Percentiles rank a stretch among this genome's conserved stretches.
These are phyloP conservation scores for Spergularia bocconei DNA, from an alignment of 148 eudicot genomes.

Conservation along the genomic window DNA sequence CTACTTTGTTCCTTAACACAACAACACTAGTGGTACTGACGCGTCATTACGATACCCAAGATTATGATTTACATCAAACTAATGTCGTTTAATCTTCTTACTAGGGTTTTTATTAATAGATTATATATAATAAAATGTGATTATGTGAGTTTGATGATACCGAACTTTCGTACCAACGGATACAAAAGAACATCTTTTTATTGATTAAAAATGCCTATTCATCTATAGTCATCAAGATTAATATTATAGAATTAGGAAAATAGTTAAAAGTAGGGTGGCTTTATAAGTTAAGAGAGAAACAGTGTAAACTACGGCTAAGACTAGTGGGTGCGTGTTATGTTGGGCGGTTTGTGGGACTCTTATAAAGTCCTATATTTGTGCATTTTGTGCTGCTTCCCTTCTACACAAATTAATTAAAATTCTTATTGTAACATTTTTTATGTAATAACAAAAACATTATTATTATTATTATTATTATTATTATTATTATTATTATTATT, in stretches of 20 bases:
- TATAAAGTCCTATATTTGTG: background rate
- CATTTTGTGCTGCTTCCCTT: slow-evolving; percentile 20
- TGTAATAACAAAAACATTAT: slow-evolving; percentile 11
- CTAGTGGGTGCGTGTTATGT: slow-evolving; percentile 36
- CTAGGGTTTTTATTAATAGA: too few relatives aligned
- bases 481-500: too few relatives aligned
- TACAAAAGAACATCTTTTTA: background rate
- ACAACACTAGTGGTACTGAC: too few relatives aligned
- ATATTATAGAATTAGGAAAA: background rate
- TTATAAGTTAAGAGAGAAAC: slow-evolving; percentile 20
- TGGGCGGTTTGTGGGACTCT: slow-evolving; percentile 79
- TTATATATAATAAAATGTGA: too few relatives aligned
- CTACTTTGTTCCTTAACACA: too few relatives aligned
- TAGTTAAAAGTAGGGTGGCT: slow-evolving; percentile 6
- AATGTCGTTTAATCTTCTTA: too few relatives aligned
- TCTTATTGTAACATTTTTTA: background rate
- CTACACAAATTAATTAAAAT: background rate
- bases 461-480: too few relatives aligned
- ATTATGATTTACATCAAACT: too few relatives aligned
- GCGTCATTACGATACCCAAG: too few relatives aligned
- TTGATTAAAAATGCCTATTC: background rate
- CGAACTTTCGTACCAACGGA: too few relatives aligned
- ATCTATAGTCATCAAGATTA: background rate
- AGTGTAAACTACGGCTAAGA: slow-evolving; percentile 47
- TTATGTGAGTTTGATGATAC: too few relatives aligned